Evolutionary conservation across 2,329 filamentous ascomycete genomes (phyloP), one percentile per base, ranked within the genome.

Genomic region (Tolypocladium pustulatum): DNA sequence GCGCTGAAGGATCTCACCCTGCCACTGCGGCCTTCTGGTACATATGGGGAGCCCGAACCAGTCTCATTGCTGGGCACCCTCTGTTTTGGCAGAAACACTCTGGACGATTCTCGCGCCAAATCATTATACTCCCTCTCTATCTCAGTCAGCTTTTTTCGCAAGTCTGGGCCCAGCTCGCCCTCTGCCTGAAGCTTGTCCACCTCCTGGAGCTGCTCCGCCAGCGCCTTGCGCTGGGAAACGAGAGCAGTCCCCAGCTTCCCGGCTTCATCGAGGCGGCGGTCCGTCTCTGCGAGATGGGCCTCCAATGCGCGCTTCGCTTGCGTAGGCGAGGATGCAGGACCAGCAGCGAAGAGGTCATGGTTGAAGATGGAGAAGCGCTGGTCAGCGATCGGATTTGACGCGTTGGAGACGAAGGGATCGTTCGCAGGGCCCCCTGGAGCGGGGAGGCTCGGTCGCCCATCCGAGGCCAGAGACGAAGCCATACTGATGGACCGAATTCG

Each of bases 121-220:
- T 97, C 92, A 71, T 96, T 93, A 76, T 95, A 97, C 68, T 99
- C 94, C 72, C 85, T 90, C 72, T 99, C 94, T 60, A 99, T 85
- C 62, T 96, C 91, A 17, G 85, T 81, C 57, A 99, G 81, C 73
- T 89, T 91, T 67, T 88, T 83, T 60, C 89, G 89, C 66, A 99
- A 77, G 64, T 96, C 92, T 4, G 89, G 85, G 0, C 87, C 87
- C 56, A 97, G 84, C 62, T 96, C 89, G 30, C 84, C 84, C 65
- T 94, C 89, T 52, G 83, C 79, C 67, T 91, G 81, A 60, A 90
- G 79, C 68, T 87, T 84, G 66, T 96, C 90, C 3, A 99, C 87
- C 68, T 97, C 91, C 65, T 87, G 86, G 59, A 99, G 75, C 64
- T 89, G 87, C 52, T 95, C 89, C 51, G 85, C 83, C 60, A 99